Evolutionary conservation across 345 rosid species (phyloP).

Genomic region (Syzygium grande): DNA sequence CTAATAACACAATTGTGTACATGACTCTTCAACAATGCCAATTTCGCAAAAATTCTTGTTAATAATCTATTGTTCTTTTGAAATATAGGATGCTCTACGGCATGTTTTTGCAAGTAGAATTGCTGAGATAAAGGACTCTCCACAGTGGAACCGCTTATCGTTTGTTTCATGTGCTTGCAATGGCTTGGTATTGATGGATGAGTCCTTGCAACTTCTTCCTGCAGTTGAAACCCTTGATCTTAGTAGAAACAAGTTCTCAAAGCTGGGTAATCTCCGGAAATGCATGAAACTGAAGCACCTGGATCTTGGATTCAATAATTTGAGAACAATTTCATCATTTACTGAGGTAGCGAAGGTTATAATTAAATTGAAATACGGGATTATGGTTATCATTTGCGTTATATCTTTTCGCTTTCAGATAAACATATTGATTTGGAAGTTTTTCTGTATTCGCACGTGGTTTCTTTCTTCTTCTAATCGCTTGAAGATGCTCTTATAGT

Average conservation of each 20-base stretch:
- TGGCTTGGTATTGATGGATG: constrained; percentile 88
- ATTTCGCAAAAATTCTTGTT: not conserved
- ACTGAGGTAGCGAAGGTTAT: constrained; percentile 48
- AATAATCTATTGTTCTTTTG: not conserved
- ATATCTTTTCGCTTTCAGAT: not conserved
- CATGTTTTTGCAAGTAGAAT: constrained; percentile 96
- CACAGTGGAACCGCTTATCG: constrained; percentile 80
- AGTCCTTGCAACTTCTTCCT: constrained; percentile 95
- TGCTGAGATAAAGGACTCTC: constrained; percentile 73
- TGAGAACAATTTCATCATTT: constrained; percentile 57
- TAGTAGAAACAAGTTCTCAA: constrained; percentile 88
- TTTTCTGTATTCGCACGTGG: not conserved
- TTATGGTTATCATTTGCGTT: not conserved
- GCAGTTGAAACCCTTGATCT: constrained; percentile 92
- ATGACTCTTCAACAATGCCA: not conserved
- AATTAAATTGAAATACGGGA: not conserved
- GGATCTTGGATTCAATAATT: constrained; percentile 93
- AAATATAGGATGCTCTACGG: constrained; percentile 73
- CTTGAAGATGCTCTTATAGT: not conserved
- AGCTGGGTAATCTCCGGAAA: constrained; percentile 79
- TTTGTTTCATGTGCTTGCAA: constrained; percentile 88
- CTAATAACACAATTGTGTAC: not conserved
- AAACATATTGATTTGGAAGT: not conserved
- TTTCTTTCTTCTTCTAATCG: not conserved
- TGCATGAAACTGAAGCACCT: constrained; percentile 79